phyloP scores from a whole-genome alignment of 2,329 filamentous ascomycete species.

The Geosmithia flava region DNA sequence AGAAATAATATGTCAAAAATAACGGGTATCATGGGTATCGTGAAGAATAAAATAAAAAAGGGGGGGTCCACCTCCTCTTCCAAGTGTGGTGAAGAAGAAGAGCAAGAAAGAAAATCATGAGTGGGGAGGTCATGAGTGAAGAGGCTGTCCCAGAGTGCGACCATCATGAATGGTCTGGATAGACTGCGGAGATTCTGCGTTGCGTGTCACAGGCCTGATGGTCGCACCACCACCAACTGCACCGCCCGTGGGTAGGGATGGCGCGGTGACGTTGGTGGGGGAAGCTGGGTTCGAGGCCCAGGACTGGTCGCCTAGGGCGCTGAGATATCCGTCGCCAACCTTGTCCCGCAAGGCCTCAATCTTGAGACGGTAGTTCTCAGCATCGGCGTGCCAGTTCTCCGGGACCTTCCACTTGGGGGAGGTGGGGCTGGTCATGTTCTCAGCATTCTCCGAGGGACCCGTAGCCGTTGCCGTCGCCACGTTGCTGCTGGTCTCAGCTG shows the following conservation, averaged over 20 bases:
- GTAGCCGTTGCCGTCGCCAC: not conserved
- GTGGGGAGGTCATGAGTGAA: not conserved
- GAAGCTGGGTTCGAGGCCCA: conserved; percentile 31
- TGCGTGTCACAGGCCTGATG: conserved; percentile 15
- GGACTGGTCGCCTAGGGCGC: conserved; percentile 67
- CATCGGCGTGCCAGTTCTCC: conserved; percentile 53
- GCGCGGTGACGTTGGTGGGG: conserved; percentile 9
- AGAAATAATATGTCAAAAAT: conserved; percentile 1
- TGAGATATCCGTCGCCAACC: conserved; percentile 79
- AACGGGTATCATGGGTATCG: conserved; percentile 11
- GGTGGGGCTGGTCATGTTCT: too few relatives aligned
- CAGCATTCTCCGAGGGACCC: not conserved
- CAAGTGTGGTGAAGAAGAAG: not conserved
- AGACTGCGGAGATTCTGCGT: conserved; percentile 15
- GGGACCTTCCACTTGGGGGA: conserved; percentile 22
- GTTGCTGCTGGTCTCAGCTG: not conserved
- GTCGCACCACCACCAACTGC: not conserved
- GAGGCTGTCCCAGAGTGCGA: conserved; percentile 31
- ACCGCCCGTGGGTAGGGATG: not conserved
- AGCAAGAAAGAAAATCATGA: not conserved
- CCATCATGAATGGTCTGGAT: conserved; percentile 40
- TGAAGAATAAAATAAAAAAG: not conserved
- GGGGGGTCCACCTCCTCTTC: too few relatives aligned
- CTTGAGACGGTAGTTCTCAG: conserved; percentile 75
- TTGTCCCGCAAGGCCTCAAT: conserved; percentile 77